Evolutionary conservation across 106 monocot genomes (phyloP), one percentile per base, ranked within the genome.

Genomic region (Dendrobium chrysotoxum): DNA sequence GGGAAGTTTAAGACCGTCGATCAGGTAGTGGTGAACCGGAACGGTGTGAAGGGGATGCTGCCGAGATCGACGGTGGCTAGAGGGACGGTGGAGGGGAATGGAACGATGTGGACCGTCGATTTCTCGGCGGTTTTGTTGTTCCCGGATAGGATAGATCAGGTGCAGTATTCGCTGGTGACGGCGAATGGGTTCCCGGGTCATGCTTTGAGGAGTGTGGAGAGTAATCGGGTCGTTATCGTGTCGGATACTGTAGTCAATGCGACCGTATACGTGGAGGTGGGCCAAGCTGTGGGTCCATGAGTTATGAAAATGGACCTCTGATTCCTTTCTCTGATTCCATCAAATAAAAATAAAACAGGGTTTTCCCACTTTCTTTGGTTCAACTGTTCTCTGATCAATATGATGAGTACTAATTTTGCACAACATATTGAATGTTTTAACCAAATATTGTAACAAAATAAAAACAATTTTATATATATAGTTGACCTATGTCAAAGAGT

Each of bases 161-260:
- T 93, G 53, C 70, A 89, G 45, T 93, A 93, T 80, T 72, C 89
- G 6, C 18, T 92, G 41, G 57, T 65, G 39, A 45, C 17, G 17
- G 23, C 39, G 18, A 16, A 53, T 23, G 66, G 45, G 18, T 91
- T 64, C 35, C 81, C 38, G 26, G 12, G 70, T 72, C 87, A 91
- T 23, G 85, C 87, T 17, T 21, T 89, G 72, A 87, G 80, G 58
- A 79, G 40, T 9, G 87, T 92, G 25, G 53, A 38, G 21, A 45
- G 77, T n/a, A 91, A 89, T 53, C 78, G 9, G 81, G 91, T 91
- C 26, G 81, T 89, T 39, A 84, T 93, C 57, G 84, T 83, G 82
- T 55, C 89, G 1, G 44, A 82, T 31, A 70, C 8, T 9, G 78
- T 64, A 8, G 91, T 93, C 9, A 11, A 53, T 13, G 93, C 83